Conservation (phyloP, 495 filamentous ascomycete species). For the Pyrenula massariospora region DNA sequence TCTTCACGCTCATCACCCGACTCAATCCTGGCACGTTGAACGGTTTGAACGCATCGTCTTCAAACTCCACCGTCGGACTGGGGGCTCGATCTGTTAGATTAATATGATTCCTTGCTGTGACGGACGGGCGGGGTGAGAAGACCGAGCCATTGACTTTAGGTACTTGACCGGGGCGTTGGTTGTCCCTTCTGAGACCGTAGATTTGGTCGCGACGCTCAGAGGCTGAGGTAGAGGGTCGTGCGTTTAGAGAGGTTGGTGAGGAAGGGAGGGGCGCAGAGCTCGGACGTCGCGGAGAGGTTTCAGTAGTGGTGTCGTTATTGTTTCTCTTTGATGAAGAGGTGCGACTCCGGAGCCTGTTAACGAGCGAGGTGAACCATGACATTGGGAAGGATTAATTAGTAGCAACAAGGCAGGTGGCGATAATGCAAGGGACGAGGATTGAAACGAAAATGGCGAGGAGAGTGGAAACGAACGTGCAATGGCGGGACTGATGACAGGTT, state of each 20-base stretch:
- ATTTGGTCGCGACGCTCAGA: not conserved
- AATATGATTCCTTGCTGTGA: not conserved
- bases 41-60: not conserved
- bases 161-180: not conserved
- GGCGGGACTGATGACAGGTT: no score
- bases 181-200: not conserved
- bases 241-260: not conserved
- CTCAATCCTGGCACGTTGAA: not conserved
- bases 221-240: not conserved
- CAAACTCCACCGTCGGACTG: not conserved
- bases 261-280: not conserved
- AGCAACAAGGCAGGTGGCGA: not conserved
- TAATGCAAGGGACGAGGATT: not conserved
- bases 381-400: not conserved
- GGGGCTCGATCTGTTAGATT: not conserved
- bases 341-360: not conserved
- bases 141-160: not conserved
- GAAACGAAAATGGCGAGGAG: not conserved
- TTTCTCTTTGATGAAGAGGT: no score
- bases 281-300: not conserved
- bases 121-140: not conserved
- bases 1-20: not conserved
- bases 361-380: not conserved
- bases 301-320: not conserved
- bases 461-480: not conserved